Evolutionary conservation across 2,329 filamentous ascomycete species (phyloP).

Genomic region (Colletotrichum navitas): DNA sequence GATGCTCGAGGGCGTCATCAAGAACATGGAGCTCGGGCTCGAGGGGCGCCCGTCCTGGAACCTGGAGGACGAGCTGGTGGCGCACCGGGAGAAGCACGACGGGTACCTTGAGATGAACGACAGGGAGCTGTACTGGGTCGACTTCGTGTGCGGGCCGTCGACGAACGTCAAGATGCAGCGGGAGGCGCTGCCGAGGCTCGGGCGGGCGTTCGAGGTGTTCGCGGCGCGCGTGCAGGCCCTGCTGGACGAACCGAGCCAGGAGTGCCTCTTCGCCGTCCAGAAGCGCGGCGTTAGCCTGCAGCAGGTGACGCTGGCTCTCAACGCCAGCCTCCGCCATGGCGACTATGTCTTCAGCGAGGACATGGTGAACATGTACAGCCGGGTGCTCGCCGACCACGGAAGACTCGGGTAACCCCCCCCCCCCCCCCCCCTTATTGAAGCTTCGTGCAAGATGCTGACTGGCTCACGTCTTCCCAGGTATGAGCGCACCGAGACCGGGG

Average conservation of each 20-base stretch:
- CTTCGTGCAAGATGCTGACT: neutral
- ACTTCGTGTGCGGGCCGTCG: slow-evolving; percentile 35
- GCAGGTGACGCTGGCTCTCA: slow-evolving; percentile 15
- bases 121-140: slow-evolving; percentile 36
- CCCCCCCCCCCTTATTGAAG: too few species aligned
- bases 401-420: slow-evolving; percentile 42
- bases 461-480: neutral
- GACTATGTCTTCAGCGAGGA: slow-evolving; percentile 35
- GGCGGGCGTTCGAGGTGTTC: slow-evolving; percentile 48
- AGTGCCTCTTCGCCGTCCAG: slow-evolving; percentile 44
- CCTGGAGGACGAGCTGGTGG: slow-evolving; percentile 18
- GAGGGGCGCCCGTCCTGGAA: slow-evolving; percentile 18
- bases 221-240: slow-evolving; percentile 49
- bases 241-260: slow-evolving; percentile 47
- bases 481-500: slow-evolving; percentile 7
- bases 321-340: slow-evolving; percentile 7
- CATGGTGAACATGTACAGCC: slow-evolving; percentile 48
- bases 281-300: neutral
- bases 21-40: slow-evolving; percentile 34
- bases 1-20: slow-evolving; percentile 46
- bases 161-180: slow-evolving; percentile 46
- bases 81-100: slow-evolving; percentile 5
- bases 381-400: slow-evolving; percentile 45
- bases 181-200: slow-evolving; percentile 29
- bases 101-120: slow-evolving; percentile 11